Base-by-base conservation (phyloP, 2,329 filamentous ascomycete species). In the Apiospora arundinis region DNA sequence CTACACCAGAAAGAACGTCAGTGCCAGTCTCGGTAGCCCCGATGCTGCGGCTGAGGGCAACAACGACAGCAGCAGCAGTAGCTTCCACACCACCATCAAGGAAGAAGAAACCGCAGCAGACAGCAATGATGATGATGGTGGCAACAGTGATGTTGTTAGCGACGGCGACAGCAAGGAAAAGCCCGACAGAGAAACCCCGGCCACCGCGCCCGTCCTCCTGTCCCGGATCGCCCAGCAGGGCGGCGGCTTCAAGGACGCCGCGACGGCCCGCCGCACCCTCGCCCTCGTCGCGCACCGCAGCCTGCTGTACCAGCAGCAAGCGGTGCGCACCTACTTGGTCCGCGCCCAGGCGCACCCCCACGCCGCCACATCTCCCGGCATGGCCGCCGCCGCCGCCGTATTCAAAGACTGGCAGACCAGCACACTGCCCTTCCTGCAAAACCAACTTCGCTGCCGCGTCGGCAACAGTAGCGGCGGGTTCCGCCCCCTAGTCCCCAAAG, bases 241-340 rank as follows among this genome's bases (percentile, higher is more conserved):
- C 32, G 56, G 32, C 56, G 66, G 66, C 42, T 68, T 46, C 66
- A 68, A 68, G 21, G 40, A 68, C 66, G 66, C 42, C 42, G 21
- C 2, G 6, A 48, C 66, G 8, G 66, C 66, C n/a, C 66, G 12
- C n/a, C 42, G n/a, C 23, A 68, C 66, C 66, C 42, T 68, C 7
- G 42, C 16, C 66, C 42, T 68, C 16, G 12, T 46, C 66, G 28
- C 42, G 18, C 42, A 45, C 45, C 66, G 66, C 66, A 68, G 66
- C 45, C 66, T 68, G 16, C 40, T 68, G 2, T 68, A 68, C 45
- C 66, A 68, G 18, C 18, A 46, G 3, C 66, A 68, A 12, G 14
- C 46, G 4, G 45, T 68, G 4, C 42, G 45, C 45, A 68, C 66
- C 4, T 45, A 45, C 42, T 9, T 28, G 11, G 1, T 7, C 4